Base-by-base conservation (phyloP, 2,329 filamentous ascomycete genomes). In the Amylocarpus encephaloides region DNA sequence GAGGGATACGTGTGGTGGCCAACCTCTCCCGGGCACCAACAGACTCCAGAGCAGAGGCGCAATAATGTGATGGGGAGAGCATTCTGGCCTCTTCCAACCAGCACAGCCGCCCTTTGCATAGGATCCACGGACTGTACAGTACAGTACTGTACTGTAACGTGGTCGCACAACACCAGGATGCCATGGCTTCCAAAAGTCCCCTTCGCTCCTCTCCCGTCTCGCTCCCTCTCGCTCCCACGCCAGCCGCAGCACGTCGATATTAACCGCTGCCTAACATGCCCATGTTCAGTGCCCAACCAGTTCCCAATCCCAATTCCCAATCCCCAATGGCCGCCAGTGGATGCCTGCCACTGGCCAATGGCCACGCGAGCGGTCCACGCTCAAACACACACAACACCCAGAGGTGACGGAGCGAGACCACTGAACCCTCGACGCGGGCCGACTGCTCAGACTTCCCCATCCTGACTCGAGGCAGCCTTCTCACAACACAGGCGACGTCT, bases 191-290 rank as follows among this genome's bases (percentile, higher is more conserved):
- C 22, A 32, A 12, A 42, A 29, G 22, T 19, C n/a, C 16, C 33
- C 4, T 18, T n/a, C 19, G 18, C 19, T 19, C 2, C 32, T 10
- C 43, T 6, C 22, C 43, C 18, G 11, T 15, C 32, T 32, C 6
- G 11, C 13, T 32, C 32, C 32, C 26, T 29, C 42, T 6, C 36
- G 22, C 26, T 18, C 26, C 18, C 19, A 38, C 22, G 47, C 26
- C 19, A 43, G 33, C 47, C 40, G 34, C 19, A 36, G 33, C 47
- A 30, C 18, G 13, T n/a, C 22, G 40, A 29, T 29, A 49, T 49
- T 49, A 49, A 49, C 47, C 47, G 47, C 47, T 49, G 47, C 47
- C 47, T 49, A 38, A 32, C 40, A 30, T 41, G 22, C 18, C 34
- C 43, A 43, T 43, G 13, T 7, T 35, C 33, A 46, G 13, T 30